phyloP scores from a whole-genome alignment of 768 basidiomycete species.

The Lactifluus subvellereus region DNA sequence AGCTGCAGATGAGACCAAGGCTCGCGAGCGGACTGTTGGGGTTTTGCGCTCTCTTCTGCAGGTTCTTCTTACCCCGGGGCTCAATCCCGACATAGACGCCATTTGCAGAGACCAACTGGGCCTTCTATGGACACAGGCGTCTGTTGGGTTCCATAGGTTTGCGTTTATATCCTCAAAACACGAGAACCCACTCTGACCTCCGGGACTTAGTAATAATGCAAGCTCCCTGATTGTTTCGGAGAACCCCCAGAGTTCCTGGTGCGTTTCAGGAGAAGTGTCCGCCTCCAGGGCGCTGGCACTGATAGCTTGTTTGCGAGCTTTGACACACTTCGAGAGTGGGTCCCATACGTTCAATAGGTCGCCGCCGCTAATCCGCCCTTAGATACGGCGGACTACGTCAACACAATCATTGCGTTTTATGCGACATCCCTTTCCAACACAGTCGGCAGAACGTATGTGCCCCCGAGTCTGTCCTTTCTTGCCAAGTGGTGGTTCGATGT shows the following conservation, averaged over 20 bases:
- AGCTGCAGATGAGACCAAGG: conserved; percentile 24
- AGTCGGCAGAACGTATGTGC: conserved; percentile 55
- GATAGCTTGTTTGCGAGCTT: conserved; percentile 56
- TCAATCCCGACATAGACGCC: conserved; percentile 65
- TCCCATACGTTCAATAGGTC: neutral
- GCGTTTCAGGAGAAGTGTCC: conserved; percentile 62
- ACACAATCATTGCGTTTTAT: conserved; percentile 76
- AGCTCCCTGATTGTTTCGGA: conserved; percentile 39
- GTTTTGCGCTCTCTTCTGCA: conserved; percentile 59
- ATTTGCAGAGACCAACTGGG: conserved; percentile 58
- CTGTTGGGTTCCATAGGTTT: conserved; percentile 49
- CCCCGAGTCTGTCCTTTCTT: conserved; percentile 68
- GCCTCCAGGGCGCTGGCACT: conserved; percentile 67
- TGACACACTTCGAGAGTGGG: conserved; percentile 66
- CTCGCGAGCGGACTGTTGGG: conserved; percentile 41
- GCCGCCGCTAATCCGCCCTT: conserved; percentile 1
- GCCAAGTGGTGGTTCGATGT: conserved; percentile 73
- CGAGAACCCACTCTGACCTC: neutral
- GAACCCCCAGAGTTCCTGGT: conserved; percentile 52
- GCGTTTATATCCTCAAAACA: conserved; percentile 4
- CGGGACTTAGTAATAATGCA: conserved; percentile 34
- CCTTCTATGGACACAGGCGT: conserved; percentile 35
- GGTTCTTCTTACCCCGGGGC: conserved; percentile 57
- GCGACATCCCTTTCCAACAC: conserved; percentile 58
- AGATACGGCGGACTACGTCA: conserved; percentile 68